Percentiles rank a stretch among this genome's conserved stretches.
phyloP scores from a whole-genome alignment of 2,329 filamentous ascomycete species.

The Lithohypha guttulata region DNA sequence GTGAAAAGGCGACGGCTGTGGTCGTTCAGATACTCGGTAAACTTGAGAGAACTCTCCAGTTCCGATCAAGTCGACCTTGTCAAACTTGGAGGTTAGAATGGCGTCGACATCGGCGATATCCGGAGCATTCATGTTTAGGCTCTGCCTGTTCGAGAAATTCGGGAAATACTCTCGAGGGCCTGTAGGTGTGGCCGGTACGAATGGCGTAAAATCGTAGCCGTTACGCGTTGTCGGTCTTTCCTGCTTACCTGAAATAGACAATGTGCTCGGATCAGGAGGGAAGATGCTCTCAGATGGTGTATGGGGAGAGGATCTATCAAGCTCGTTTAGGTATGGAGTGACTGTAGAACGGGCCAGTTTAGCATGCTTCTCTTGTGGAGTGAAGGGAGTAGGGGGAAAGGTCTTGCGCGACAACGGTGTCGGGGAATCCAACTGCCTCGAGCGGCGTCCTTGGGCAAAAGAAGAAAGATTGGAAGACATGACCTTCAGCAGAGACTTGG shows the following conservation, averaged over 20 bases:
- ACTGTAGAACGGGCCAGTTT: slow-evolving; percentile 47
- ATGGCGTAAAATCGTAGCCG: slow-evolving; percentile 30
- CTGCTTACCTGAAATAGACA: slow-evolving; percentile 64
- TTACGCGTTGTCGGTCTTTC: slow-evolving; percentile 31
- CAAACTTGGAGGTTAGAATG: slow-evolving; percentile 63
- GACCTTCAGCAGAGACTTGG: slow-evolving; percentile 26
- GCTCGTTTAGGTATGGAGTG: slow-evolving; percentile 49
- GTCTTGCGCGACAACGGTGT: slow-evolving; percentile 32
- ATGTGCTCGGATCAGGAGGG: slow-evolving; percentile 67
- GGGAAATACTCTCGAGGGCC: slow-evolving; percentile 48
- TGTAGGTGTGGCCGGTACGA: slow-evolving; percentile 74
- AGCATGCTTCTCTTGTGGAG: slow-evolving; percentile 39
- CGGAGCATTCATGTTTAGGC: slow-evolving; percentile 59
- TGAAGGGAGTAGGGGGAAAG: slow-evolving; percentile 18
- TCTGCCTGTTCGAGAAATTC: slow-evolving; percentile 49
- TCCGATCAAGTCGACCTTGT: slow-evolving; percentile 68
- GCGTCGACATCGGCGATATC: slow-evolving; percentile 66
- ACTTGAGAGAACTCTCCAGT: slow-evolving; percentile 90
- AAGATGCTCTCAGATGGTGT: slow-evolving; percentile 68
- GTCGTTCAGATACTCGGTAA: slow-evolving; percentile 57
- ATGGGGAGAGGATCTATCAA: slow-evolving; percentile 51
- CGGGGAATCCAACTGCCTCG: slow-evolving; percentile 32
- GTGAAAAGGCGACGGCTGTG: slow-evolving; percentile 28
- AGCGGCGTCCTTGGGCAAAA: slow-evolving; percentile 29
- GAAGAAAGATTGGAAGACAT: slow-evolving; percentile 25